Base-by-base conservation (phyloP, 352 stramenopile genomes). In the Phytophthora meadii region DNA sequence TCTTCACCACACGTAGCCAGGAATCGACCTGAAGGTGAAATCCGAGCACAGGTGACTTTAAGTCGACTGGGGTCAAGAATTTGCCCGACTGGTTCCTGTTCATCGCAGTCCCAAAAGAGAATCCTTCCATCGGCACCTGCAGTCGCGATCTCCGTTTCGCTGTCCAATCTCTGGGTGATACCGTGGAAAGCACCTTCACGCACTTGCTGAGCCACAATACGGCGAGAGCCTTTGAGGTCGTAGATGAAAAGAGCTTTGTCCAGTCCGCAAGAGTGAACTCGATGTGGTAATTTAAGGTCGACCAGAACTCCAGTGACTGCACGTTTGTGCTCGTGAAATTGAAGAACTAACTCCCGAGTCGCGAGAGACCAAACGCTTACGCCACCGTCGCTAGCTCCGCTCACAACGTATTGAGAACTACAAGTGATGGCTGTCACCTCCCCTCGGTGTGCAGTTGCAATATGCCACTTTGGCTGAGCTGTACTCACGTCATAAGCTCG, bases 231-330 rank as follows among this genome's bases (percentile, higher is more conserved):
- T 49, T 92, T 90, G 47, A 98, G 78, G 58, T 98, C 92, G 76
- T 97, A 97, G 34, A 95, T 96, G 72, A 98, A 94, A 9, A 97
- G 75, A 19, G 88, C 79, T 41, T 91, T 88, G 71, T 98, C 93
- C 1, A 82, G 68, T 0, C 88, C 88, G 32, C 84, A 93, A 49
- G 85, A 97, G 66, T 98, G 91, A 37, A 98, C 71, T 49, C 91
- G 79, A 68, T 97, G 84, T 2, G 88, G 87, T 39, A 85, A 78
- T 27, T 72, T 64, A 11, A 93, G 50, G 54, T 98, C 92, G 4
- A 97, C 74, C 0, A 94, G 67, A 32, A 98, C 82, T 22, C 88
- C 75, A 5, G 79, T 81, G 22, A 98, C 92, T 36, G 64, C 77
- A 24, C 87, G 85, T 67, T 91, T 90, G 76, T 98, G 92, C 48